Evolutionary conservation across 2,329 filamentous ascomycete genomes (phyloP).

Genomic region (Ophiocordyceps camponoti-saundersi): DNA sequence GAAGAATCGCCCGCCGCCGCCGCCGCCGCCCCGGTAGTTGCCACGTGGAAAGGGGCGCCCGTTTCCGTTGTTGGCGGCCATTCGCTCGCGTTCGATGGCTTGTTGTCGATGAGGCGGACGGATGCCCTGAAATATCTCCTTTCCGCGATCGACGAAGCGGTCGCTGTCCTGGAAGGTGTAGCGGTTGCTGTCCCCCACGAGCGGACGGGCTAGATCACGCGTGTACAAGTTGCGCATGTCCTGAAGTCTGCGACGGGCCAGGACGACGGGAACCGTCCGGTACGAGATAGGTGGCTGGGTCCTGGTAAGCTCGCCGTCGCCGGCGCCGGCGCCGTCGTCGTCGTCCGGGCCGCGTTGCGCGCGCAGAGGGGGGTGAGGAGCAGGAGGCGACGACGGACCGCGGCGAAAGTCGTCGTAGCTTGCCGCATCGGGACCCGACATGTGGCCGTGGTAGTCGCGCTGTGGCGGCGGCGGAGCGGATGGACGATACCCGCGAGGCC

Average conservation of each 20-base stretch:
- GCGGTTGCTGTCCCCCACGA: conserved; percentile 39
- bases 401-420: conserved; percentile 40
- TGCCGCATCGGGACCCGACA: neutral
- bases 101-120: conserved; percentile 38
- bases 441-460: neutral
- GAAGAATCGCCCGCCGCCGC: no score
- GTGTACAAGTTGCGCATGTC: conserved; percentile 31
- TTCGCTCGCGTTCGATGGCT: conserved; percentile 13
- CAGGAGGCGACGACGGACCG: conserved; percentile 25
- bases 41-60: no score
- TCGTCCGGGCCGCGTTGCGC: neutral
- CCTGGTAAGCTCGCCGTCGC: neutral
- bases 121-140: conserved; percentile 51
- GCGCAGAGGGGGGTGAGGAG: conserved; percentile 13
- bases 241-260: conserved; percentile 48
- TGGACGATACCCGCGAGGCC: conserved; percentile 14
- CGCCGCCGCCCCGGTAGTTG: no score
- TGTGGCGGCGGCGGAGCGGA: conserved; percentile 17
- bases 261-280: conserved; percentile 3
- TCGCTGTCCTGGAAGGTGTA: conserved; percentile 57
- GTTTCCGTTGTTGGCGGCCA: no score
- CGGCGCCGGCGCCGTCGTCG: neutral
- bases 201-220: conserved; percentile 19
- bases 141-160: conserved; percentile 52
- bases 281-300: neutral